A percentile compares a stretch with the other conserved stretches of the same genome.
These are phyloP conservation scores for Vitis hybrid DNA, from an alignment of 177 flowering plant genomes.

Conservation along the genomic window DNA sequence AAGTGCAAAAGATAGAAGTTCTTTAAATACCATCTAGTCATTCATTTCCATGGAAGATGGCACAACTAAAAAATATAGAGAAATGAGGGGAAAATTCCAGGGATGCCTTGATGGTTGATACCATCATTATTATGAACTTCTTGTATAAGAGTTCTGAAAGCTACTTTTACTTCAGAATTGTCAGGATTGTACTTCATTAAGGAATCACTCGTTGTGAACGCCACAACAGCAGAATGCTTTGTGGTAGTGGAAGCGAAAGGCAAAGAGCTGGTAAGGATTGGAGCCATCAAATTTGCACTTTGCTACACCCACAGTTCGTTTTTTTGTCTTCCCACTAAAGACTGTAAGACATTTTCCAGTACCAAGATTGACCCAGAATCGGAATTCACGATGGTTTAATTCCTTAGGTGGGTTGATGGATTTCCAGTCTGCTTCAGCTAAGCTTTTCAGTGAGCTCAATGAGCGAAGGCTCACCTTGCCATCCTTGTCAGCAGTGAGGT, in stretches of 20 bases:
- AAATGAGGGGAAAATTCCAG: too few relatives aligned
- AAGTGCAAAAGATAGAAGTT: too few relatives aligned
- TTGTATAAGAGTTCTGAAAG: background rate
- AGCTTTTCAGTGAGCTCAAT: slow-evolving; percentile 33
- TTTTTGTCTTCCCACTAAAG: slow-evolving; percentile 28
- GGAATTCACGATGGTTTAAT: slow-evolving; percentile 39
- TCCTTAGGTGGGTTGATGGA: slow-evolving; percentile 46
- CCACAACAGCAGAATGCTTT: slow-evolving; percentile 63
- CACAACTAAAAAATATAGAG: too few relatives aligned
- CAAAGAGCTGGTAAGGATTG: slow-evolving; percentile 57
- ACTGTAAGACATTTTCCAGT: slow-evolving; percentile 62
- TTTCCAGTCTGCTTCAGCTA: slow-evolving; percentile 66
- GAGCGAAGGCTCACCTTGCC: slow-evolving; percentile 52
- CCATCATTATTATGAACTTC: background rate
- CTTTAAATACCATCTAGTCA: too few relatives aligned
- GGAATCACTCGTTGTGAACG: slow-evolving; percentile 32
- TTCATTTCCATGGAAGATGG: too few relatives aligned
- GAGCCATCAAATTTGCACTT: slow-evolving; percentile 61
- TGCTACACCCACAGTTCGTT: slow-evolving; percentile 41
- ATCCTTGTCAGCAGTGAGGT: slow-evolving; percentile 45
- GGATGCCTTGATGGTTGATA: background rate
- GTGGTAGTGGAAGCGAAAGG: slow-evolving; percentile 68
- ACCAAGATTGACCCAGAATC: slow-evolving; percentile 48
- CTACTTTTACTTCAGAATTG: background rate
- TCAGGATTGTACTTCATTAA: background rate